Evolutionary conservation across 1,139 yeast genomes (phyloP), one percentile per base, ranked within the genome.

Genomic region (Zygotorulaspora mrakii): DNA sequence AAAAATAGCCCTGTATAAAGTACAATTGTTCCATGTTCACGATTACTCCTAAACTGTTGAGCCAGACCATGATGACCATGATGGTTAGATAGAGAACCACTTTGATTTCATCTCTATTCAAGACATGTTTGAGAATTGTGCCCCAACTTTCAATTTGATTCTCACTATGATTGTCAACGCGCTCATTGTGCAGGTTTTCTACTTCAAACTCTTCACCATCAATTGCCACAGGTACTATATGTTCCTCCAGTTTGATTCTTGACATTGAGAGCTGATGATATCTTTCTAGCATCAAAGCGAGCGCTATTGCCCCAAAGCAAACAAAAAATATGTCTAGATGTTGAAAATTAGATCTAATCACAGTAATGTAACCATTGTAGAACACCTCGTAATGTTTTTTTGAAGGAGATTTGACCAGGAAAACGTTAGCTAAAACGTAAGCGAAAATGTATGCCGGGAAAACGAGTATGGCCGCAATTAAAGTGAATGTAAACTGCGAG

Each of bases 401-500:
- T n/a, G n/a, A n/a, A n/a, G n/a, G n/a, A n/a, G n/a, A n/a, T n/a
- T n/a, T n/a, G n/a, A n/a, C n/a, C n/a, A n/a, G 9, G 11, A 17
- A 17, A 28, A 28, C 20, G 8, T 14, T 28, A 9, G 20, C 17
- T 9, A 28, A 4, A 14, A 25, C 16, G 14, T 28, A 28, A 9
- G 20, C 9, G 3, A 16, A 16, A 17, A 28, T 28, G 18, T 16
- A 17, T 5, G 18, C 31, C 8, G 31, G 31, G n/a, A 10, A 9
- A 4, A 28, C 16, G 6, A 28, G 9, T 14, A 14, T 26, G 8
- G 37, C 27, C 8, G 35, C 20, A 4, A 43, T 45, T 1, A 70
- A 35, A 8, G 76, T 59, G 24, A 81, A 77, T 5, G 69, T 12
- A 6, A 68, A 35, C 35, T 74, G 63, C 0, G 73, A 68, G 1